Conservation (phyloP, 1,284 basidiomycete genomes). For the Ustilago bromivora region DNA sequence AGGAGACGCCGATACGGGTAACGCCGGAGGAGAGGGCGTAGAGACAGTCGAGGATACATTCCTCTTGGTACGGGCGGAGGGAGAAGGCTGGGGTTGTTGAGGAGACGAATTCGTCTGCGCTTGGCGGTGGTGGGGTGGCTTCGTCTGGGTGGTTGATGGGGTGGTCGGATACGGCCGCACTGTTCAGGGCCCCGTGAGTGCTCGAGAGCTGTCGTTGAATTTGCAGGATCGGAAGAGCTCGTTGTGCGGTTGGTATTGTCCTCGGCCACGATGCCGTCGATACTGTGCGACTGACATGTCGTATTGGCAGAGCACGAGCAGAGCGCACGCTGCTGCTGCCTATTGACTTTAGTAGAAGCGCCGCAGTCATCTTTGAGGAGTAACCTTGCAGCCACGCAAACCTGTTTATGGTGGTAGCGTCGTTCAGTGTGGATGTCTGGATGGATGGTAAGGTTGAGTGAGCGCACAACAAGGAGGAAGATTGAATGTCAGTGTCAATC, state of each 20-base stretch:
- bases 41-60: conserved; percentile 84
- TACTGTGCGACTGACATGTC: not conserved
- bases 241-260: not conserved
- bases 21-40: conserved; percentile 77
- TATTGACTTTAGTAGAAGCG: not conserved
- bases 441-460: not conserved
- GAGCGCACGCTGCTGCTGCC: not conserved
- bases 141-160: not conserved
- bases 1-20: conserved; percentile 87
- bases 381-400: not conserved
- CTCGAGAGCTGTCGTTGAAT: not conserved
- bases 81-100: conserved; percentile 46
- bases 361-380: not conserved
- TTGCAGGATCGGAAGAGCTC: not conserved
- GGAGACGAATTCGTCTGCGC: not conserved
- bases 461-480: not conserved
- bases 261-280: not conserved
- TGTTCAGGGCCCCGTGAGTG: not conserved
- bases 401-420: not conserved
- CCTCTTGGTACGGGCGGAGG: conserved; percentile 84
- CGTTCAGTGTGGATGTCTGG: not conserved
- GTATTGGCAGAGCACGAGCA: not conserved
- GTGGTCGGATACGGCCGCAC: not conserved
- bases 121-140: not conserved
- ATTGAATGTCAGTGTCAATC: not conserved